These are phyloP conservation scores for Anisodus acutangulus DNA, from an alignment of 257 asterid species.

Conservation along the genomic window DNA sequence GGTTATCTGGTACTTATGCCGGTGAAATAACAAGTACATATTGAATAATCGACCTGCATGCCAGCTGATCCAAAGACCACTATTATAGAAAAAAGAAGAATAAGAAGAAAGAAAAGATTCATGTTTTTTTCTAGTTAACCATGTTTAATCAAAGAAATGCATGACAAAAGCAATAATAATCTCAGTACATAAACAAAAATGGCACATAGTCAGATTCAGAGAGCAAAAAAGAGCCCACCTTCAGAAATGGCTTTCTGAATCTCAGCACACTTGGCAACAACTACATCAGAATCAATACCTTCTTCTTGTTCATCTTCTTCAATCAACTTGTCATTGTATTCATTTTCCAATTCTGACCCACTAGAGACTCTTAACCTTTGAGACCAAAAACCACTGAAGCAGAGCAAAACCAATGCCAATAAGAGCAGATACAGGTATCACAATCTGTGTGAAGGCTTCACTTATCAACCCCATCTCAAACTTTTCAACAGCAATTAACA, in stretches of 20 bases:
- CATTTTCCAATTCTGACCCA: slow-evolving; percentile 4
- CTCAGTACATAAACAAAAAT: neutral
- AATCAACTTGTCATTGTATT: slow-evolving; percentile 34
- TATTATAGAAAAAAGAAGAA: neutral
- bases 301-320: slow-evolving; percentile 42
- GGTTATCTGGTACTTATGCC: neutral
- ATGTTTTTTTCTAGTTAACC: neutral
- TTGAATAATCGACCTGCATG: neutral
- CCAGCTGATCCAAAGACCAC: neutral
- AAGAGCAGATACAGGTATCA: slow-evolving; percentile 39
- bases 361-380: slow-evolving; percentile 30
- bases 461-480: slow-evolving; percentile 36
- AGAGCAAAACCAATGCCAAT: slow-evolving; percentile 39
- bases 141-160: neutral
- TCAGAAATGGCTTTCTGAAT: slow-evolving; percentile 46
- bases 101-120: neutral
- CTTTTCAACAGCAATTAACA: neutral
- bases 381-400: slow-evolving; percentile 42
- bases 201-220: neutral
- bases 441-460: slow-evolving; percentile 34
- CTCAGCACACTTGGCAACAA: slow-evolving; percentile 43
- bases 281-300: slow-evolving; percentile 34
- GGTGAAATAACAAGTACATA: neutral
- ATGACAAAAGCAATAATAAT: neutral
- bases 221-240: slow-evolving; percentile 17